phyloP scores from a whole-genome alignment of 2,329 filamentous ascomycete genomes.

The Trichoderma sp. region DNA sequence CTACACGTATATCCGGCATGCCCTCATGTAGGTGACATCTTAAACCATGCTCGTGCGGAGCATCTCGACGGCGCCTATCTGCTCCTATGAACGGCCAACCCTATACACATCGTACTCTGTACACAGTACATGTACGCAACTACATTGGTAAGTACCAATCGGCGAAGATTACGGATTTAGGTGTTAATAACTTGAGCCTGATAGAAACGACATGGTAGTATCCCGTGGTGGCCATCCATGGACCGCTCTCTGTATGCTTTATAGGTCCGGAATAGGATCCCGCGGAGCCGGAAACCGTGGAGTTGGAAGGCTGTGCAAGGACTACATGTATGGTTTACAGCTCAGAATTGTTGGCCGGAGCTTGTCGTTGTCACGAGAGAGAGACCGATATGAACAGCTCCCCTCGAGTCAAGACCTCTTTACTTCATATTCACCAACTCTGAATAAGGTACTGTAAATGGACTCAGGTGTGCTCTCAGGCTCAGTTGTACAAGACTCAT shows the following conservation, averaged over 20 bases:
- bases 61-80: background rate
- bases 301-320: background rate
- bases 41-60: conserved; percentile 3
- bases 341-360: background rate
- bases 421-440: background rate
- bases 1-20: background rate
- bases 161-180: background rate
- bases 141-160: background rate
- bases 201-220: background rate
- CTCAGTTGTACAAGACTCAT: background rate
- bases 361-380: background rate
- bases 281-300: background rate
- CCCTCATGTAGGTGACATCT: conserved; percentile 12
- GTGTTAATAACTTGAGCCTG: background rate
- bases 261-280: background rate
- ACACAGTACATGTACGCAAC: background rate
- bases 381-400: background rate
- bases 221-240: background rate
- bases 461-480: background rate
- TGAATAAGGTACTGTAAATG: background rate
- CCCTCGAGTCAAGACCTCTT: background rate
- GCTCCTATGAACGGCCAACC: background rate
- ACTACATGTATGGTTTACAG: background rate
- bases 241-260: background rate
- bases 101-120: background rate